Evolutionary conservation across 1,284 basidiomycete genomes (phyloP), one percentile per base, ranked within the genome.

Genomic region (Malassezia restricta): DNA sequence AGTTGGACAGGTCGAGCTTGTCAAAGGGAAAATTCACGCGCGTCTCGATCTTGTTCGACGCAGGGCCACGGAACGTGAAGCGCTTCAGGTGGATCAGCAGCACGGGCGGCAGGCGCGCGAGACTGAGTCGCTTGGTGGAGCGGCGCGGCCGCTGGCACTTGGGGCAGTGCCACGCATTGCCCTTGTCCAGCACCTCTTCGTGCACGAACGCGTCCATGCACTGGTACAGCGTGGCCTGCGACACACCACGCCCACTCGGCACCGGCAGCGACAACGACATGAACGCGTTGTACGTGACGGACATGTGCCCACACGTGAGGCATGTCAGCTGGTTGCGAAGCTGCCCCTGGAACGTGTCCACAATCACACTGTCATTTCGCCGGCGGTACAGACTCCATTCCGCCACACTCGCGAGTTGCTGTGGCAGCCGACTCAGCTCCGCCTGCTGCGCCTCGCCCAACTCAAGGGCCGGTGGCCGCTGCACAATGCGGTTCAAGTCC

Each of bases 21-120:
- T 81, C 47, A 3, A 82, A 54, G 7, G 92, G 92, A 75, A 89
- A 98, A 57, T 65, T 63, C 7, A 62, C 53, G n/a, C 40, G 65
- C 1, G 60, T 54, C 38, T 53, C 49, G 31, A 76, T 72, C 76
- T 96, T 96, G 77, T 96, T 90, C 43, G 88, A 91, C 74, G 92
- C 94, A 2, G 84, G 83, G 0, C 90, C 90, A 61, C 87, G 85
- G 59, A 85, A 85, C 43, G 86, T 86, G 76, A 98, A 99, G 31
- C 94, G 82, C 71, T 98, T 99, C 39, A 99, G 79, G 68, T 96
- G 91, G 63, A 99, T 90, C 58, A 99, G 78, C 11, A 99, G 80
- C 33, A 98, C 55, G 0, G 90, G 90, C 0, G 94, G 94, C 9
- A 98, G 79, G 12, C 92, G 84, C 2, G 91, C 82, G 24, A 88